phyloP scores from a whole-genome alignment of 768 basidiomycete genomes.

The Aureoboletus auriporus region DNA sequence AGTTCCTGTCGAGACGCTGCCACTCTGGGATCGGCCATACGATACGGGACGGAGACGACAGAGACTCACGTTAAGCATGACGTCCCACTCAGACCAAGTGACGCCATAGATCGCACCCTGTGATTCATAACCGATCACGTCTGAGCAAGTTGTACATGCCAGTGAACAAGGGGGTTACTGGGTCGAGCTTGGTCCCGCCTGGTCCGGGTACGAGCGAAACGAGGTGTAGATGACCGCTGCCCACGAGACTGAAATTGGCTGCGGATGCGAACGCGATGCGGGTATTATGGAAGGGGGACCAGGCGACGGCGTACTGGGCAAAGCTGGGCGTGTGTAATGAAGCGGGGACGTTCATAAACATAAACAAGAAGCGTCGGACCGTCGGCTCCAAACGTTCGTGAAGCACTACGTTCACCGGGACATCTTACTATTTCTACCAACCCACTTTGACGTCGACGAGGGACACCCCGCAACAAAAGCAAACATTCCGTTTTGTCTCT shows the following conservation, averaged over 20 bases:
- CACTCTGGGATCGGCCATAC: conserved; percentile 24
- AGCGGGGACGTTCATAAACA: conserved; percentile 37
- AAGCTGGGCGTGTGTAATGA: conserved; percentile 73
- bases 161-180: conserved; percentile 33
- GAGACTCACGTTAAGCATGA: conserved; percentile 68
- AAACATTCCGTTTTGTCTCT: no score
- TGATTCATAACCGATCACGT: conserved; percentile 64
- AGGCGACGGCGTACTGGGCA: conserved; percentile 75
- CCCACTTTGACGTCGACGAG: no score
- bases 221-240: conserved; percentile 85
- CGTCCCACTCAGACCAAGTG: conserved; percentile 98
- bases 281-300: conserved; percentile 81
- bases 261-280: conserved; percentile 78
- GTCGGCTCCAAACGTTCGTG: no score
- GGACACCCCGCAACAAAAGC: no score
- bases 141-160: conserved; percentile 5
- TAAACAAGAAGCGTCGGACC: neutral
- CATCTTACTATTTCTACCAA: no score
- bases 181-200: conserved; percentile 51
- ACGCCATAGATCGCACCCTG: conserved; percentile 88
- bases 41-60: neutral
- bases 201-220: conserved; percentile 50
- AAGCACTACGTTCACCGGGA: no score
- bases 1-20: conserved; percentile 57
- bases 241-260: conserved; percentile 92